Conservation (phyloP, 768 basidiomycete genomes). For the Pleurotus eryngii region DNA sequence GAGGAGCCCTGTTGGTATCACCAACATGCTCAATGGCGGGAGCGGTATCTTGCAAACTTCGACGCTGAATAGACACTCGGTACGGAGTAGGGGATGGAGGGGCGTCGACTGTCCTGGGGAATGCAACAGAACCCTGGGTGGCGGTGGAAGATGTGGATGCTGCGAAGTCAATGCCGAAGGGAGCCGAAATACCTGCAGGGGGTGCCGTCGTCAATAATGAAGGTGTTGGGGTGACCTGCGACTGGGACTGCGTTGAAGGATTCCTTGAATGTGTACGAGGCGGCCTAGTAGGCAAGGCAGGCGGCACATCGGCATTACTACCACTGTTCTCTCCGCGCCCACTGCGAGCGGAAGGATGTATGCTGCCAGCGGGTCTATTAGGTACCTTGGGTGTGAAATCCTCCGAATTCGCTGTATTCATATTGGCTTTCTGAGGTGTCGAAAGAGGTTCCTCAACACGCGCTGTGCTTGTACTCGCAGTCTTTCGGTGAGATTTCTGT, state of each 20-base stretch:
- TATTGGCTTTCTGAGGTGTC: constrained; percentile 23
- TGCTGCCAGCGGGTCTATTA: constrained; percentile 64
- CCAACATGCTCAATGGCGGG: neutral
- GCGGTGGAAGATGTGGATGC: neutral
- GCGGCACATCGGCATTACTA: neutral
- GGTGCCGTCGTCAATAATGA: neutral
- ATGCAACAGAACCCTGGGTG: neutral
- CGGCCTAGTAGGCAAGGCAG: constrained; percentile 1
- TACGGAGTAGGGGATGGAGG: neutral
- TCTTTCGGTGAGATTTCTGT: neutral
- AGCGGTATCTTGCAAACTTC: neutral
- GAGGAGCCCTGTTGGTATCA: neutral
- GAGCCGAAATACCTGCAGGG: neutral
- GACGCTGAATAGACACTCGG: neutral
- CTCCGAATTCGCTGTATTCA: constrained; percentile 23
- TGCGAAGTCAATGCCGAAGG: neutral
- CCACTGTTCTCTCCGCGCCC: neutral
- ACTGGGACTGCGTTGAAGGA: constrained; percentile 5
- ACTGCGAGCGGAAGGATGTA: constrained; percentile 58
- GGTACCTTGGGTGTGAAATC: constrained; percentile 78
- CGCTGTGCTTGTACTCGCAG: neutral
- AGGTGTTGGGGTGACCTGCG: neutral
- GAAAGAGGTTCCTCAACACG: constrained; percentile 10
- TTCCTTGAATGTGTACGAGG: constrained; percentile 1
- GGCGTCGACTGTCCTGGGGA: neutral